Evolutionary conservation across 2,329 filamentous ascomycete species (phyloP).

Genomic region (Stagonosporopsis vannaccii): DNA sequence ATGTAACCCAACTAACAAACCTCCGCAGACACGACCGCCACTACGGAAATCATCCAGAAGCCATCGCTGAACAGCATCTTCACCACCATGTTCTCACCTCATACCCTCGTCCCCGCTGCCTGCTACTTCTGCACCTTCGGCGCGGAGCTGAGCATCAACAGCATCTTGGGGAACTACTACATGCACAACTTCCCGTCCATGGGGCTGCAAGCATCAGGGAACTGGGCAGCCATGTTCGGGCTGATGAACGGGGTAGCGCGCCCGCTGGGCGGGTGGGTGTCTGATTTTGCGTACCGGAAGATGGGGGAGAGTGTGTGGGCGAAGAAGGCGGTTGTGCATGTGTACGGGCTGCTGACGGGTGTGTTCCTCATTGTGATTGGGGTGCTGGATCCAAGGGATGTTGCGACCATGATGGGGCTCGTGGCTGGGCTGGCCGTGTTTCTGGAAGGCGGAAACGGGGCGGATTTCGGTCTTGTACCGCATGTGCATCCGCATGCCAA

Average conservation of each 20-base stretch:
- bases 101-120: slow-evolving; percentile 60
- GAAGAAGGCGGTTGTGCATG: slow-evolving; percentile 67
- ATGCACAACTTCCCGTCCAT: slow-evolving; percentile 60
- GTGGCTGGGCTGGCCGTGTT: slow-evolving; percentile 79
- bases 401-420: slow-evolving; percentile 75
- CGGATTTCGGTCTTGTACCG: slow-evolving; percentile 82
- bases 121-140: slow-evolving; percentile 68
- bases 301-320: slow-evolving; percentile 60
- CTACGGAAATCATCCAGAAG: slow-evolving; percentile 66
- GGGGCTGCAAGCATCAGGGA: slow-evolving; percentile 59
- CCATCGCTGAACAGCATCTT: slow-evolving; percentile 68
- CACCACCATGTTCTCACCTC: slow-evolving; percentile 66
- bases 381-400: slow-evolving; percentile 63
- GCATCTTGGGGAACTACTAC: slow-evolving; percentile 65
- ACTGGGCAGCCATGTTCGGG: slow-evolving; percentile 75
- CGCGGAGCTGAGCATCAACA: slow-evolving; percentile 65
- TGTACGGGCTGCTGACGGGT: slow-evolving; percentile 63
- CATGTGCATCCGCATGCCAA: slow-evolving; percentile 84
- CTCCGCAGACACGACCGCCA: slow-evolving; percentile 56
- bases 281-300: slow-evolving; percentile 60
- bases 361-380: slow-evolving; percentile 68
- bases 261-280: slow-evolving; percentile 67
- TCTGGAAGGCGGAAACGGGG: slow-evolving; percentile 81
- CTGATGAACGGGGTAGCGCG: slow-evolving; percentile 73
- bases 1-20: neutral